These are phyloP conservation scores for Fusarium incarnatum DNA, from an alignment of 2,329 filamentous ascomycete genomes.

Conservation along the genomic window DNA sequence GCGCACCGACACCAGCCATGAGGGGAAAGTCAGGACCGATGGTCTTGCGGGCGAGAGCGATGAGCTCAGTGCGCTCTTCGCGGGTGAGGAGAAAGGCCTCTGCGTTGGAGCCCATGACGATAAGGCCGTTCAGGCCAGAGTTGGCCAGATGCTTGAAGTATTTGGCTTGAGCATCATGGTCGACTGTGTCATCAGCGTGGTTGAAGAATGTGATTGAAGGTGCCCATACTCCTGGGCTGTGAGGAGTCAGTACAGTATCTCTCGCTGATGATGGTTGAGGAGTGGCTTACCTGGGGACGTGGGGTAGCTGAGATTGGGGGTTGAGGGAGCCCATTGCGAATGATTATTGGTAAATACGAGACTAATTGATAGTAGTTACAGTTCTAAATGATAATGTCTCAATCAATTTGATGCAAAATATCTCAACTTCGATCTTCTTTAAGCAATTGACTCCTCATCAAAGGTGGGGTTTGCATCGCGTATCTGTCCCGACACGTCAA, in stretches of 20 bases:
- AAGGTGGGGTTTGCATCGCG: conserved; percentile 35
- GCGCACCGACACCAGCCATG: conserved; percentile 76
- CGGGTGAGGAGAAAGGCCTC: conserved; percentile 68
- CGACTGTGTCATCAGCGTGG: conserved; percentile 59
- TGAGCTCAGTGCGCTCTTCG: conserved; percentile 68
- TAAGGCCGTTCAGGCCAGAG: conserved; percentile 63
- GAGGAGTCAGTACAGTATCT: neutral
- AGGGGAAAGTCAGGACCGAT: conserved; percentile 90
- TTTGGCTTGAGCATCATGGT: conserved; percentile 60
- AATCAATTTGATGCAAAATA: conserved; percentile 2
- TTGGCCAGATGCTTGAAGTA: conserved; percentile 64
- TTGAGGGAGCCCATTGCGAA: conserved; percentile 33
- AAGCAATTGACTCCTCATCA: conserved; percentile 23
- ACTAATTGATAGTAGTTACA: neutral
- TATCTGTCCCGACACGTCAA: conserved; percentile 16
- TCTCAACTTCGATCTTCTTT: conserved; percentile 19
- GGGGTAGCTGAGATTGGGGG: conserved; percentile 23
- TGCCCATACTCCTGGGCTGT: conserved; percentile 55
- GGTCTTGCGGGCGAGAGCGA: conserved; percentile 73
- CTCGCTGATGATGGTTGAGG: neutral
- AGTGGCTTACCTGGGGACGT: conserved; percentile 44
- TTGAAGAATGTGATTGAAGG: conserved; percentile 68
- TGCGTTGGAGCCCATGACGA: conserved; percentile 67
- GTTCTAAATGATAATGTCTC: neutral
- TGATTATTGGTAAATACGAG: rapidly evolving